Conservation (phyloP, 2,329 filamentous ascomycete genomes). For the Colletotrichum sidae region DNA sequence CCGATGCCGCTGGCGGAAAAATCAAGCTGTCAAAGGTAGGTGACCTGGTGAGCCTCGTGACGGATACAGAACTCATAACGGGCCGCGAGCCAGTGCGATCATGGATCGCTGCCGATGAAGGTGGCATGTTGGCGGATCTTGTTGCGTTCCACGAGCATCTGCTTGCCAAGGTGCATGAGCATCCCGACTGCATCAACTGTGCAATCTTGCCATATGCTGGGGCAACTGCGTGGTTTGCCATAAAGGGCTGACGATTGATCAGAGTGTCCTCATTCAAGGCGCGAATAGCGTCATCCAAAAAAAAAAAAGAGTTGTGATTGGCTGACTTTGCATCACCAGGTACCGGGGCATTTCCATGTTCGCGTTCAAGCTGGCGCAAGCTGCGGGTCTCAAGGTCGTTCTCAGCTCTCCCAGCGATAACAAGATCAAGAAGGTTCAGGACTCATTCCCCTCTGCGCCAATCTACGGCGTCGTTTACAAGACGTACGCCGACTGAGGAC, state of each 20-base stretch:
- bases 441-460: slow-evolving; percentile 19
- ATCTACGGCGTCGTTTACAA: slow-evolving; percentile 47
- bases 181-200: slow-evolving; percentile 51
- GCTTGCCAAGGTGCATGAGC: slow-evolving; percentile 49
- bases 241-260: slow-evolving; percentile 53
- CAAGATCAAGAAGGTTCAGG: slow-evolving; percentile 35
- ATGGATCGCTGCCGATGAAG: too few relatives aligned
- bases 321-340: slow-evolving; percentile 39
- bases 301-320: too few relatives aligned
- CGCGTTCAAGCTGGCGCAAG: slow-evolving; percentile 48
- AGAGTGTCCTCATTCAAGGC: slow-evolving; percentile 58
- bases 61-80: too few relatives aligned
- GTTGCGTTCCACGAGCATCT: slow-evolving; percentile 54
- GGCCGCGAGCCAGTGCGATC: too few relatives aligned
- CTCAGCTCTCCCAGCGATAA: slow-evolving; percentile 50
- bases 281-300: not conserved
- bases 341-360: slow-evolving; percentile 51
- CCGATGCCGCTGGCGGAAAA: too few relatives aligned
- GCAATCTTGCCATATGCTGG: slow-evolving; percentile 56
- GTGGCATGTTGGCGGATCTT: slow-evolving; percentile 53
- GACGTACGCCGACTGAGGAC: slow-evolving; percentile 44
- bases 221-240: slow-evolving; percentile 56
- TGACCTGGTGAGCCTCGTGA: too few relatives aligned
- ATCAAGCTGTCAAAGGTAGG: too few relatives aligned
- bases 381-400: slow-evolving; percentile 49